Conservation (phyloP, 345 rosid genomes). For the Garcia nutans region DNA sequence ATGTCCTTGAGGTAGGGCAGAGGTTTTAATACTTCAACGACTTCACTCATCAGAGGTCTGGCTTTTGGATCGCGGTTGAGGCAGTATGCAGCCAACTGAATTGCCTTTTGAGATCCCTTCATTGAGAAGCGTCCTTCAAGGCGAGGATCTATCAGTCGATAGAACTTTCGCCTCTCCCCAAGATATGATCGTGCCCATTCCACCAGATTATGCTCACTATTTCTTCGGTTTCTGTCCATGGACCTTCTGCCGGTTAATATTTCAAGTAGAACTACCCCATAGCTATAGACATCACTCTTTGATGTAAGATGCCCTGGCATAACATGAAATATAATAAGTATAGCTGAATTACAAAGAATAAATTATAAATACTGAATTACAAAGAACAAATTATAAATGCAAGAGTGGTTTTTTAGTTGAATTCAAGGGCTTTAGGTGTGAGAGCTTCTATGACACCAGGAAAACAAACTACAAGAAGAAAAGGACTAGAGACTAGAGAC, state of each 20-base stretch:
- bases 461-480: neutral
- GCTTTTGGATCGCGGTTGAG: conserved; percentile 25
- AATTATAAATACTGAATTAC: too few relatives aligned
- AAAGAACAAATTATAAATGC: neutral
- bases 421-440: too few relatives aligned
- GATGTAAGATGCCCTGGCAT: conserved; percentile 26
- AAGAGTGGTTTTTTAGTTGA: neutral
- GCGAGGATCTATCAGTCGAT: conserved; percentile 22
- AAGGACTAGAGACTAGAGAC: neutral
- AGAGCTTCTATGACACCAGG: too few relatives aligned
- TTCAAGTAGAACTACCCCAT: conserved; percentile 29
- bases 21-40: conserved; percentile 21
- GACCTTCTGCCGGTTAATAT: conserved; percentile 27
- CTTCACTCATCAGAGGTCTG: conserved; percentile 27
- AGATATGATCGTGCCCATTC: conserved; percentile 30
- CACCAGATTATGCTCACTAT: conserved; percentile 27
- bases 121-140: conserved; percentile 27
- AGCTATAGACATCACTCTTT: conserved; percentile 28
- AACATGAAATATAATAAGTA: conserved; percentile 1
- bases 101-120: conserved; percentile 25
- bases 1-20: conserved; percentile 23
- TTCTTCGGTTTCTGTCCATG: conserved; percentile 24
- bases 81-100: conserved; percentile 25
- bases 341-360: neutral
- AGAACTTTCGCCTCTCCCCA: conserved; percentile 18